Conservation (phyloP, 2,329 filamentous ascomycete genomes). For the Rutstroemia sydowiana region DNA sequence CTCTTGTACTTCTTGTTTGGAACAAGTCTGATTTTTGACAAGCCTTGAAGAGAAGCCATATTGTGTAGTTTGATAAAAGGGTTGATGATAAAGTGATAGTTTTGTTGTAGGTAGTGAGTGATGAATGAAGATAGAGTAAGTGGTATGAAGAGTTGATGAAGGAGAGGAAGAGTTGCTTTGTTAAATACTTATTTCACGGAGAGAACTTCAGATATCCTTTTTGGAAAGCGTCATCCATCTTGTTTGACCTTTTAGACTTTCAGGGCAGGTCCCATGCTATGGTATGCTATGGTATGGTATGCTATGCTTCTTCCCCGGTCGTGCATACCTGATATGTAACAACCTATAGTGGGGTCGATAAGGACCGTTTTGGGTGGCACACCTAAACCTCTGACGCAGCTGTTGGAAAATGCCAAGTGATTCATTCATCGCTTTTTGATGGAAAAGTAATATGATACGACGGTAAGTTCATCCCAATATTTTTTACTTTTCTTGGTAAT, state of each 20-base stretch:
- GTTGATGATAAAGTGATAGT: background rate
- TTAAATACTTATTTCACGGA: constrained; percentile 8
- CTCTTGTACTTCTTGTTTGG: constrained; percentile 53
- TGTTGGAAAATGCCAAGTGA: too few species aligned
- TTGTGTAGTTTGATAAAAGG: constrained; percentile 6
- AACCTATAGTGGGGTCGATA: background rate
- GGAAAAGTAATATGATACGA: too few species aligned
- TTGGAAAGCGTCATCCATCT: constrained; percentile 3
- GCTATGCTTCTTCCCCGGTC: too few species aligned
- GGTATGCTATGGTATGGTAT: constrained; percentile 1
- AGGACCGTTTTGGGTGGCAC: too few species aligned
- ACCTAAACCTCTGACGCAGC: too few species aligned
- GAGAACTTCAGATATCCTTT: background rate
- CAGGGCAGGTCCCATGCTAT: constrained; percentile 5
- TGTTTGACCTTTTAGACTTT: background rate
- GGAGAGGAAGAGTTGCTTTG: background rate
- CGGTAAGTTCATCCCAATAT: too few species aligned
- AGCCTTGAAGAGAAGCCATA: constrained; percentile 26
- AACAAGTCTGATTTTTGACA: constrained; percentile 41
- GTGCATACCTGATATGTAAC: constrained; percentile 6
- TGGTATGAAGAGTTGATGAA: background rate
- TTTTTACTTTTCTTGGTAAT: too few species aligned
- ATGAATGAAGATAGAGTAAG: background rate
- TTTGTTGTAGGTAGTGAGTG: background rate
- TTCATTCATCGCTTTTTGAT: too few species aligned